Percentiles rank a stretch among this genome's conserved stretches.
phyloP scores from a whole-genome alignment of 192 early-diverging fungal genomes.

The Dissophora globulifera region DNA sequence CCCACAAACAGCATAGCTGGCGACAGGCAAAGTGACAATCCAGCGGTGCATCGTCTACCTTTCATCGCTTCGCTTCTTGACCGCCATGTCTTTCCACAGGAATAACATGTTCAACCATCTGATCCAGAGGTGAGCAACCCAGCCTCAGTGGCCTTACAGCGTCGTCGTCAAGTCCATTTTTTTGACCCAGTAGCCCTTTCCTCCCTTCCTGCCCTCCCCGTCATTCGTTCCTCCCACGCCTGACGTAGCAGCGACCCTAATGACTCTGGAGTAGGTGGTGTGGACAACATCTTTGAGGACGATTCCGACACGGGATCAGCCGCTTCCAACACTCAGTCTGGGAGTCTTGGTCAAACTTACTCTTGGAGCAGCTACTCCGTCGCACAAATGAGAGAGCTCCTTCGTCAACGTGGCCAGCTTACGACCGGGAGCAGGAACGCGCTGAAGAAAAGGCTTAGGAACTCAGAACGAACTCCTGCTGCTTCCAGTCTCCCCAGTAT shows the following conservation, averaged over 20 bases:
- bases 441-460: constrained; percentile 24
- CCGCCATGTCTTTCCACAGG: constrained; percentile 29
- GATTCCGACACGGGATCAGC: constrained; percentile 26
- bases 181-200: too few relatives aligned
- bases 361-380: constrained; percentile 37
- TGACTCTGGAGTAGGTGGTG: neutral
- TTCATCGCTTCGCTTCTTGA: too few relatives aligned
- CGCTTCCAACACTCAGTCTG: neutral
- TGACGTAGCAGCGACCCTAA: neutral
- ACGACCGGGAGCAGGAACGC: constrained; percentile 20
- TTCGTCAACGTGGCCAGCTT: constrained; percentile 30
- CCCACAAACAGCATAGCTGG: too few relatives aligned
- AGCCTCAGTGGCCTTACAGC: too few relatives aligned
- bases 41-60: too few relatives aligned
- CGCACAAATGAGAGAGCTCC: constrained; percentile 18
- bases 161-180: too few relatives aligned
- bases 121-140: constrained; percentile 38
- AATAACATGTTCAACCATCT: constrained; percentile 55
- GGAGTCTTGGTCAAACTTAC: constrained; percentile 1
- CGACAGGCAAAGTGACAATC: too few relatives aligned
- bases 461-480: neutral
- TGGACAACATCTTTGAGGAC: constrained; percentile 8
- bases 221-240: neutral
- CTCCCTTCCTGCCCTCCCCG: neutral
- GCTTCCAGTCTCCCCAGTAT: neutral